Percentiles rank a stretch among this genome's conserved stretches.
Conservation (phyloP, 2,329 filamentous ascomycete genomes). For the Stachybotrys elegans region DNA sequence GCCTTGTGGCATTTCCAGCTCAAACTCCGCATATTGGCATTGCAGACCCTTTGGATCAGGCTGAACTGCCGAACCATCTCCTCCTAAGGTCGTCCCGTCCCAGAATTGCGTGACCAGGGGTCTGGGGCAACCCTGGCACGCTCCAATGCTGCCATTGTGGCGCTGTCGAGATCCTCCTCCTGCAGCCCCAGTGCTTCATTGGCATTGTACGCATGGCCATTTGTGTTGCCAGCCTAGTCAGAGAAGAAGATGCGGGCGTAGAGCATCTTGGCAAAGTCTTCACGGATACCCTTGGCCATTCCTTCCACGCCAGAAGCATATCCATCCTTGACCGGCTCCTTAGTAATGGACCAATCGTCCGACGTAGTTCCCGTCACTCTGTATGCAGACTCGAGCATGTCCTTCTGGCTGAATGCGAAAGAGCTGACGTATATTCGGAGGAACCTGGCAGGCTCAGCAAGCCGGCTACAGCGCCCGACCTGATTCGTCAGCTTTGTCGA, state of each 20-base stretch:
- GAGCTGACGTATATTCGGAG: not conserved
- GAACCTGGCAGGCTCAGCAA: not conserved
- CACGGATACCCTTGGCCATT: not conserved
- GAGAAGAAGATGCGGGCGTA: not conserved
- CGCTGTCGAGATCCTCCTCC: not conserved
- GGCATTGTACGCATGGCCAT: not conserved
- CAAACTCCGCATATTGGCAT: no score
- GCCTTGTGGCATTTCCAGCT: no score
- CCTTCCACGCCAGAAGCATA: not conserved
- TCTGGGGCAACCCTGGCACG: no score
- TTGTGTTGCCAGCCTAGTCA: not conserved
- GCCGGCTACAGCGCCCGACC: not conserved
- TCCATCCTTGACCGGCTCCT: not conserved
- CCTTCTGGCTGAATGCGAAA: not conserved
- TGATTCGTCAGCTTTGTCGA: no score
- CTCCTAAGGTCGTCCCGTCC: no score
- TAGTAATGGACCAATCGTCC: not conserved
- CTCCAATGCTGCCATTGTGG: no score
- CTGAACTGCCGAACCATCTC: no score
- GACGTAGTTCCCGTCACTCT: not conserved
- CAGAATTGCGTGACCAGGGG: no score
- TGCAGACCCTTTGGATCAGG: no score
- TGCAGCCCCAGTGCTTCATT: not conserved
- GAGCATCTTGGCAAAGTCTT: not conserved
- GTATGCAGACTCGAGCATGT: not conserved